A percentile compares a stretch with the other conserved stretches of the same genome.
Evolutionary conservation across 2,329 filamentous ascomycete genomes (phyloP).

Genomic region (Aspergillus quadrilineatus): DNA sequence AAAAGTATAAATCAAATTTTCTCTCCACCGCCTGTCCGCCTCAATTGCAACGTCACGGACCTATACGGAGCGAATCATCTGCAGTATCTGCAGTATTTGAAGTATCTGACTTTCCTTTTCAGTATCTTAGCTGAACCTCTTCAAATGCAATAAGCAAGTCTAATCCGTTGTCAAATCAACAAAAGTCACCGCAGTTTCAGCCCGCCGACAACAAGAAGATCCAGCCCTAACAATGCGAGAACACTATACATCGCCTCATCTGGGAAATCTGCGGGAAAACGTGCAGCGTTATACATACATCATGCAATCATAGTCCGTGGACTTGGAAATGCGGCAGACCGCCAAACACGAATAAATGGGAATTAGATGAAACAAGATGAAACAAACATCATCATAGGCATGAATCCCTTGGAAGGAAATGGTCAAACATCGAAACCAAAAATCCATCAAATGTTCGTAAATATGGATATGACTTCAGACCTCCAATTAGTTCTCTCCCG

Average conservation of each 20-base stretch:
- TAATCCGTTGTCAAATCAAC: conserved; percentile 14
- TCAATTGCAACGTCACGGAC: not conserved
- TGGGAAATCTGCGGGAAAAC: conserved; percentile 17
- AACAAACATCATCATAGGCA: conserved; percentile 21
- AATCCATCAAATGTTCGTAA: conserved; percentile 8
- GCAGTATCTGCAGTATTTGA: not conserved
- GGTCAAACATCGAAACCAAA: conserved; percentile 4
- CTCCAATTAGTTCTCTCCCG: conserved; percentile 6
- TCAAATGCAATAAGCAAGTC: conserved; percentile 15
- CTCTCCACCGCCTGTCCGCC: not conserved
- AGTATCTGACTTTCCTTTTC: conserved; percentile 6
- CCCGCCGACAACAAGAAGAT: conserved; percentile 9
- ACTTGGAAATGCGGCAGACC: conserved; percentile 20
- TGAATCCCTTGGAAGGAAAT: conserved; percentile 10
- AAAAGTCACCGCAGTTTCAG: conserved; percentile 6
- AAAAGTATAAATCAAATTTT: conserved; percentile 2
- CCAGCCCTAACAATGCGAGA: conserved; percentile 20
- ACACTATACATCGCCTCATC: conserved; percentile 25
- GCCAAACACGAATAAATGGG: conserved; percentile 9
- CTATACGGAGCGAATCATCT: not conserved
- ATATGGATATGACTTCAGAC: not conserved
- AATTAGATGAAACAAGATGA: conserved; percentile 22
- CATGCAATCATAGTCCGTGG: conserved; percentile 36
- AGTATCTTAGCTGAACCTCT: conserved; percentile 3
- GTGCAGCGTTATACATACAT: conserved; percentile 37